Evolutionary conservation across 352 stramenopile species (phyloP).

Genomic region (Phytophthora tentaculata): DNA sequence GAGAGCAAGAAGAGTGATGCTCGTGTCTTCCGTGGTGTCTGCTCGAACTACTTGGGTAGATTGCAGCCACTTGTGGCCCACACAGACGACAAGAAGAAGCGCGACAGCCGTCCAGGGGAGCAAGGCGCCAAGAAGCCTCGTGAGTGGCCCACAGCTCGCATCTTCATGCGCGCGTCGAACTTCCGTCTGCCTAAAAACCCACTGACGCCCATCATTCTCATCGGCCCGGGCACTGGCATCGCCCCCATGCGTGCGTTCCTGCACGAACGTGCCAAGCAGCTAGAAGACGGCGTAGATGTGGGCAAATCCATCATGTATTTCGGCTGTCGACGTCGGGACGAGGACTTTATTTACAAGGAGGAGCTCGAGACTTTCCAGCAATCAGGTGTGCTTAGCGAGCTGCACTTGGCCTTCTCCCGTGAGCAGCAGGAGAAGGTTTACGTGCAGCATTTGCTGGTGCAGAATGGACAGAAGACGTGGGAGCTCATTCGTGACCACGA

Average conservation of each 20-base stretch:
- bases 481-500: slow-evolving; percentile 63
- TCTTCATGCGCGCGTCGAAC: slow-evolving; percentile 95
- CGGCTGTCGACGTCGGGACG: slow-evolving; percentile 81
- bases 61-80: slow-evolving; percentile 55
- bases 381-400: slow-evolving; percentile 87
- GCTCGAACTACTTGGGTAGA: slow-evolving; percentile 91
- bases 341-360: slow-evolving; percentile 92
- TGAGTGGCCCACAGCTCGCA: slow-evolving; percentile 77
- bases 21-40: slow-evolving; percentile 93
- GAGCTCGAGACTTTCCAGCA: slow-evolving; percentile 91
- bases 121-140: slow-evolving; percentile 73
- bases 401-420: slow-evolving; percentile 96
- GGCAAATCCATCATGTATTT: slow-evolving; percentile 95
- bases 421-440: slow-evolving; percentile 96
- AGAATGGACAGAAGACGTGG: slow-evolving; percentile 73
- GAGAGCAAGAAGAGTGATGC: slow-evolving; percentile 75
- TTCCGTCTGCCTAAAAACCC: slow-evolving; percentile 93
- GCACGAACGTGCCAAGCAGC: slow-evolving; percentile 92
- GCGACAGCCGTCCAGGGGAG: slow-evolving; percentile 71
- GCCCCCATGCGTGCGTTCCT: slow-evolving; percentile 97
- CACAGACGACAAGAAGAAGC: slow-evolving; percentile 68
- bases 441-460: slow-evolving; percentile 95
- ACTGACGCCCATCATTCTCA: slow-evolving; percentile 93
- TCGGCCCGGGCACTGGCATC: slow-evolving; percentile 97
- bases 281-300: slow-evolving; percentile 57